A percentile compares a stretch with the other conserved stretches of the same genome.
These are phyloP conservation scores for Spergularia bocconei DNA, from an alignment of 148 eudicot genomes.

Conservation along the genomic window DNA sequence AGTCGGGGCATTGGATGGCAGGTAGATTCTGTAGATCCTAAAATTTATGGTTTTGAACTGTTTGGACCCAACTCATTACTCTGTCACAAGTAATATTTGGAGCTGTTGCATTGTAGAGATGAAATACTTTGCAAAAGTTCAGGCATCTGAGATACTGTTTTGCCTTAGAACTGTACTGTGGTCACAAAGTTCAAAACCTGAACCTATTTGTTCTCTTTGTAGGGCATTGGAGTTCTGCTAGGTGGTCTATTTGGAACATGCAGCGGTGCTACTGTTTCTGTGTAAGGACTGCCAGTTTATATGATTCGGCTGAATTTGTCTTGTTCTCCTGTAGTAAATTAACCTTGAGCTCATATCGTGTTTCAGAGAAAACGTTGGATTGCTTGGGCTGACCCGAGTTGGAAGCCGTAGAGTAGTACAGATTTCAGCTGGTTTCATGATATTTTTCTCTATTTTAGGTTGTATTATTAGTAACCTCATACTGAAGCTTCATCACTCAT, in stretches of 20 bases:
- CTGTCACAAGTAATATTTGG: not conserved
- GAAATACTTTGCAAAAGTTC: not conserved
- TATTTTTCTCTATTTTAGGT: constrained; percentile 94
- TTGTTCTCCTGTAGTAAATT: not conserved
- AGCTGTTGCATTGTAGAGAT: not conserved
- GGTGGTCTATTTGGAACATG: constrained; percentile 92
- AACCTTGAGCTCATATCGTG: not conserved
- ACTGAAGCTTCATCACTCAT: not conserved
- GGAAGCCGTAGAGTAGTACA: constrained; percentile 99
- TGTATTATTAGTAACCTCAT: not conserved
- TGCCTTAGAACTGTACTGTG: not conserved
- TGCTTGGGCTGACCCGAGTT: constrained; percentile 93
- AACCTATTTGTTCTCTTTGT: constrained; percentile 10
- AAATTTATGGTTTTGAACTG: not conserved
- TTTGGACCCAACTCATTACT: not conserved
- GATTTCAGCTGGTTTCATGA: constrained; percentile 97
- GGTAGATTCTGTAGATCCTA: constrained; percentile 36
- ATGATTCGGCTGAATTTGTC: not conserved
- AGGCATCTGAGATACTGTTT: not conserved
- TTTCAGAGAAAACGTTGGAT: constrained; percentile 92
- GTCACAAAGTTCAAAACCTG: constrained; percentile 5
- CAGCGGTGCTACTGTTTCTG: constrained; percentile 90
- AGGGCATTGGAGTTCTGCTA: constrained; percentile 91
- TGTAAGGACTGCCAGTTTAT: constrained; percentile 47
- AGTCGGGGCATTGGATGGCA: constrained; percentile 99